A percentile compares a stretch with the other conserved stretches of the same genome.
These are phyloP conservation scores for Triticum dicoccoides DNA, from an alignment of 176 grass and related monocot species.

Conservation along the genomic window DNA sequence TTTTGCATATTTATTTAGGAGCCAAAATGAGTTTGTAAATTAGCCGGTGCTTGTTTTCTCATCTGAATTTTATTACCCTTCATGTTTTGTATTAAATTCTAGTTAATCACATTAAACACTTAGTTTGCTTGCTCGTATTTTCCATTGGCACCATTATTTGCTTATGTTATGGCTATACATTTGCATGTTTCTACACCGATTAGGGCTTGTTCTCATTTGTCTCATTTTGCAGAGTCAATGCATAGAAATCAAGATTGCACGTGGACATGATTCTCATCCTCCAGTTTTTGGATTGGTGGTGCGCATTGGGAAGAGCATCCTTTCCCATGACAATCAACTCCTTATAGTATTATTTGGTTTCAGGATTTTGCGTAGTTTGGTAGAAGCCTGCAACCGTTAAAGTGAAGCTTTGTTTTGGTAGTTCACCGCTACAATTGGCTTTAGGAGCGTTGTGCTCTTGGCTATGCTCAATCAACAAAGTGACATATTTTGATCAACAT, in stretches of 20 bases:
- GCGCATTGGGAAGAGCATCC: neutral
- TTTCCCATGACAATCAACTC: neutral
- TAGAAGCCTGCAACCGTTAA: neutral
- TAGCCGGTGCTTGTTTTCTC: too few relatives aligned
- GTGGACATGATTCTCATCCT: neutral
- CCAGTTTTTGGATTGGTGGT: neutral
- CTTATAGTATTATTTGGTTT: neutral
- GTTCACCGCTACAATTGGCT: too few relatives aligned
- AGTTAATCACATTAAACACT: too few relatives aligned
- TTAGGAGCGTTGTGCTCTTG: neutral
- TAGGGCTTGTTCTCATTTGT: neutral
- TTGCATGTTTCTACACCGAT: too few relatives aligned
- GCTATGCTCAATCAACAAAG: neutral
- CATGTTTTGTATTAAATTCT: too few relatives aligned
- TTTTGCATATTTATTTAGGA: too few relatives aligned
- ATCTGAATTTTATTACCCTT: too few relatives aligned
- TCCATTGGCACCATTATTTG: too few relatives aligned
- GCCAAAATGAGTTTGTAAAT: too few relatives aligned
- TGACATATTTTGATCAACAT: neutral
- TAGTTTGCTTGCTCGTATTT: too few relatives aligned
- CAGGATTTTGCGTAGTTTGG: neutral
- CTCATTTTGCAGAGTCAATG: neutral
- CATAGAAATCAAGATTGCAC: neutral
- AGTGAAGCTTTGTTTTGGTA: neutral
- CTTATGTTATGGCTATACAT: too few relatives aligned